A percentile compares a stretch with the other conserved stretches of the same genome.
Conservation (phyloP, 1,139 yeast species). For the Candida sp. region DNA sequence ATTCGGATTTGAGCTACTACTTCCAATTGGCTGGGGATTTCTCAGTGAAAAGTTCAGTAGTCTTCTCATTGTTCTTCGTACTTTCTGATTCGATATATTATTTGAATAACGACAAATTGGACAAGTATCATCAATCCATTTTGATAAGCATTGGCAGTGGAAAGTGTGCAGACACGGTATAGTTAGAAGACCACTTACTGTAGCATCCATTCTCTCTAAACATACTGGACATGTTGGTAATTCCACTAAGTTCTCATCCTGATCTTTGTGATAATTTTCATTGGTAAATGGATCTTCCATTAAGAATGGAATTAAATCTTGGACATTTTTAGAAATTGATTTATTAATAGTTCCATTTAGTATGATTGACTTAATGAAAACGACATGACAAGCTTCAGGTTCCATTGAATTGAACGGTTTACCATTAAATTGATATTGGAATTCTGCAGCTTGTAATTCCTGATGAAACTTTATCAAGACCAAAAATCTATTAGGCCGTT, state of each 20-base stretch:
- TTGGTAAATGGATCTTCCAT: constrained; percentile 71
- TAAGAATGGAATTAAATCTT: constrained; percentile 57
- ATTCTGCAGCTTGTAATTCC: constrained; percentile 52
- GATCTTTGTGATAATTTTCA: constrained; percentile 5
- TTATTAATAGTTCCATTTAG: constrained; percentile 11
- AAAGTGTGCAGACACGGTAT: constrained; percentile 94
- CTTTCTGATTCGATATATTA: constrained; percentile 32
- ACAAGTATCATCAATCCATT: constrained; percentile 90
- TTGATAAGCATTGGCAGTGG: constrained; percentile 84
- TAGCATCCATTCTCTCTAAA: constrained; percentile 83
- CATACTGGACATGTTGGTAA: constrained; percentile 95
- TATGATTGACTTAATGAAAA: constrained; percentile 61
- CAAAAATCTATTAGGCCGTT: constrained; percentile 67
- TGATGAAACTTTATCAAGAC: constrained; percentile 73
- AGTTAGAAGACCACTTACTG: constrained; percentile 77
- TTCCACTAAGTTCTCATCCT: constrained; percentile 40
- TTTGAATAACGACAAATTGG: constrained; percentile 88
- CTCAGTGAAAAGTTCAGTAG: constrained; percentile 26
- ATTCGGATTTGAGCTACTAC: constrained; percentile 2
- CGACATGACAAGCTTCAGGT: constrained; percentile 83
- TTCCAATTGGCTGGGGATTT: constrained; percentile 4
- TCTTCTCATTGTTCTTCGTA: constrained; percentile 31
- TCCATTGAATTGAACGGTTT: constrained; percentile 82
- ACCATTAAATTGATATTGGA: constrained; percentile 69
- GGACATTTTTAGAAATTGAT: constrained; percentile 16